phyloP scores from a whole-genome alignment of 192 early-diverging fungal species.

The Backusella psychrophila region DNA sequence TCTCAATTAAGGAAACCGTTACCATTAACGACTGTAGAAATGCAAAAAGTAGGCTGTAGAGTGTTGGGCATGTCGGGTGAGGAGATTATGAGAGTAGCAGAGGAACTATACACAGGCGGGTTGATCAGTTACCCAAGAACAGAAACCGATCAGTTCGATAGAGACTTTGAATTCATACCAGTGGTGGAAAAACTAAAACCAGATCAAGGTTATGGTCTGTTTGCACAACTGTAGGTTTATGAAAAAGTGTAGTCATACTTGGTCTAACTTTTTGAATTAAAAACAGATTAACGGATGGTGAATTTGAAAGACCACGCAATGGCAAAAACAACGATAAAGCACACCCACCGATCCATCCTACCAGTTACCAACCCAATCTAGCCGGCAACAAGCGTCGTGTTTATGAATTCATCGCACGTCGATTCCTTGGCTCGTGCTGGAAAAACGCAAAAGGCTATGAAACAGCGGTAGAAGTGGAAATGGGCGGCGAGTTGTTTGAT shows the following conservation, averaged over 20 bases:
- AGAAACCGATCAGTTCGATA: slow-evolving; percentile 90
- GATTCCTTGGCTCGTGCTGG: slow-evolving; percentile 93
- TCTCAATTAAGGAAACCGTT: slow-evolving; percentile 66
- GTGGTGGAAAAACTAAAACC: slow-evolving; percentile 62
- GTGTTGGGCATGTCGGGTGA: slow-evolving; percentile 76
- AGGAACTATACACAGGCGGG: slow-evolving; percentile 83
- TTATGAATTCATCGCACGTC: slow-evolving; percentile 84
- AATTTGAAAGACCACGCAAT: slow-evolving; percentile 69
- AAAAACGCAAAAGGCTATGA: slow-evolving; percentile 85
- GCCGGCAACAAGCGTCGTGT: slow-evolving; percentile 66
- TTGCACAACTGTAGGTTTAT: slow-evolving; percentile 43
- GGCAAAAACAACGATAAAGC: slow-evolving; percentile 93
- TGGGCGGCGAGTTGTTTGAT: slow-evolving; percentile 76
- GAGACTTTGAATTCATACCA: slow-evolving; percentile 64
- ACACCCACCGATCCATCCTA: slow-evolving; percentile 98
- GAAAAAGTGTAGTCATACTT: background rate
- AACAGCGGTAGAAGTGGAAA: slow-evolving; percentile 67
- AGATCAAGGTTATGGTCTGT: slow-evolving; percentile 42
- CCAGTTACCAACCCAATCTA: slow-evolving; percentile 51
- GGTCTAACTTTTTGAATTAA: too few relatives aligned
- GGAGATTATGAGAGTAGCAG: slow-evolving; percentile 80
- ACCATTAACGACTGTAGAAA: slow-evolving; percentile 92
- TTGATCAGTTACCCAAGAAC: slow-evolving; percentile 96
- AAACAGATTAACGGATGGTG: slow-evolving; percentile 59
- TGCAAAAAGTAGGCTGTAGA: slow-evolving; percentile 81